Evolutionary conservation across 1,284 basidiomycete genomes (phyloP).

Genomic region (Leucoagaricus sp.): DNA sequence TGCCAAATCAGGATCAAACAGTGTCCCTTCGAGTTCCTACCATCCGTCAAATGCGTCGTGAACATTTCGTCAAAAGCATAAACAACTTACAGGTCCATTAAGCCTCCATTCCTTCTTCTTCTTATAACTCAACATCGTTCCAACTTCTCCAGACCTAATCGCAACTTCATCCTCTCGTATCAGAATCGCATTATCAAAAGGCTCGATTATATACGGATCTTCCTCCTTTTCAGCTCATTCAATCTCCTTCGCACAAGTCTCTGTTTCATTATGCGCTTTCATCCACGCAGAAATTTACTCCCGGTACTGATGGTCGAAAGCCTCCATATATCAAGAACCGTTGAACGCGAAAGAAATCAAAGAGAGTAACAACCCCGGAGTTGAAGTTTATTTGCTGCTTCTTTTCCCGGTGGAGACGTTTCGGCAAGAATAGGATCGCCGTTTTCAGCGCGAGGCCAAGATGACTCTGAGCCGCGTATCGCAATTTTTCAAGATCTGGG

Average conservation of each 20-base stretch:
- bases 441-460: constrained; percentile 37
- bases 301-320: constrained; percentile 31
- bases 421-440: constrained; percentile 25
- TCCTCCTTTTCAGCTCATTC: constrained; percentile 39
- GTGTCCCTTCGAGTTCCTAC: not conserved
- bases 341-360: constrained; percentile 40
- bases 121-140: not conserved
- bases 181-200: constrained; percentile 28
- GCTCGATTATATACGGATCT: constrained; percentile 31
- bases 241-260: constrained; percentile 33
- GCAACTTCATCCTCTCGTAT: constrained; percentile 25
- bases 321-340: constrained; percentile 23
- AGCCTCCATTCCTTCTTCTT: not conserved
- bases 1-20: not conserved
- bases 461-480: no score
- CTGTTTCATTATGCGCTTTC: constrained; percentile 34
- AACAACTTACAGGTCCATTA: not conserved
- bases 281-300: constrained; percentile 39
- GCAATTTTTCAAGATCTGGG: no score
- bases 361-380: constrained; percentile 47
- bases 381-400: constrained; percentile 33
- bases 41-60: no score
- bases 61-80: not conserved
- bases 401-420: constrained; percentile 27
- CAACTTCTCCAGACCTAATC: not conserved